These are phyloP conservation scores for Cicer chorassanicum DNA, from an alignment of 306 rosid species.

Conservation along the genomic window DNA sequence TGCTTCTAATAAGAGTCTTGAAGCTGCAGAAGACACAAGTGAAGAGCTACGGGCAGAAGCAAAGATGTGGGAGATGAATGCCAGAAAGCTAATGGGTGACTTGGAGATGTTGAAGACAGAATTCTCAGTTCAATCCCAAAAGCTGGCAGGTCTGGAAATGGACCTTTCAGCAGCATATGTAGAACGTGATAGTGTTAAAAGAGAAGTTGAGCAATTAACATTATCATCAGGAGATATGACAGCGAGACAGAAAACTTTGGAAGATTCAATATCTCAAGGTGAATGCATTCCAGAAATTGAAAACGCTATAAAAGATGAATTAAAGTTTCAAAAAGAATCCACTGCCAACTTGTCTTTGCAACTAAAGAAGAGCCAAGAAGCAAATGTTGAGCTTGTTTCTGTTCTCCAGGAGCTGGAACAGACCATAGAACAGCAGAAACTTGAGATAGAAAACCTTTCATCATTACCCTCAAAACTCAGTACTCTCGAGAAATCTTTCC, in stretches of 20 bases:
- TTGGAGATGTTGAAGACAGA: conserved; percentile 68
- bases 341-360: conserved; percentile 74
- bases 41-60: conserved; percentile 90
- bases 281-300: conserved; percentile 56
- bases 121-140: conserved; percentile 67
- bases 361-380: conserved; percentile 82
- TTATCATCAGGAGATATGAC: conserved; percentile 49
- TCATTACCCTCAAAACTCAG: conserved; percentile 51
- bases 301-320: conserved; percentile 67
- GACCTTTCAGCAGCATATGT: conserved; percentile 64
- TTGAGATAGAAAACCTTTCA: conserved; percentile 69
- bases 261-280: conserved; percentile 53
- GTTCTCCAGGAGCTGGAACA: conserved; percentile 90
- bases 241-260: conserved; percentile 50
- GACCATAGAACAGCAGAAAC: conserved; percentile 70
- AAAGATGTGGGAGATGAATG: conserved; percentile 95
- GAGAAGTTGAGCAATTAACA: conserved; percentile 65
- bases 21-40: conserved; percentile 59
- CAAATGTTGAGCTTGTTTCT: conserved; percentile 86
- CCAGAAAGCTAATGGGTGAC: conserved; percentile 79
- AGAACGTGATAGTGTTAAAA: conserved; percentile 57
- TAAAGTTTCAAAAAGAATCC: conserved; percentile 77
- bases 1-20: conserved; percentile 47
- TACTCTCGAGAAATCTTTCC: conserved; percentile 57
- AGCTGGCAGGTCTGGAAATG: conserved; percentile 54